Evolutionary conservation across 1,284 basidiomycete species (phyloP).

Genomic region (Serendipita sp.): DNA sequence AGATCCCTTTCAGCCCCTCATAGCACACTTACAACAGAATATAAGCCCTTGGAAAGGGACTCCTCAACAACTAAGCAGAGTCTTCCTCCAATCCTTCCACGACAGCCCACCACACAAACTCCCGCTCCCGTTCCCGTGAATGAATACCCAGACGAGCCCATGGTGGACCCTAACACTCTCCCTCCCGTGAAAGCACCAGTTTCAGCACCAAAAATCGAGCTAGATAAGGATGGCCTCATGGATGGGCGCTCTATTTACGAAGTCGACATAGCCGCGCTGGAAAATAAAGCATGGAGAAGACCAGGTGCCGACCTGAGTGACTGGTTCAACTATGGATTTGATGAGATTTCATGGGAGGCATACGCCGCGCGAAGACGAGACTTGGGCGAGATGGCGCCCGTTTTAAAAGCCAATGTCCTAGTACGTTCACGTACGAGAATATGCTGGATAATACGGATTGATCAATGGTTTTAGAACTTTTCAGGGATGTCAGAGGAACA

Average conservation of each 20-base stretch:
- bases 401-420: constrained; percentile 62
- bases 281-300: constrained; percentile 84
- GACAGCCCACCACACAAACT: constrained; percentile 17
- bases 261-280: constrained; percentile 68
- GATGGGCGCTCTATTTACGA: constrained; percentile 80
- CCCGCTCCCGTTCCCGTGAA: constrained; percentile 15
- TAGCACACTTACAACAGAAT: constrained; percentile 74
- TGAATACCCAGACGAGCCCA: constrained; percentile 23
- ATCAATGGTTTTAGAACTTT: constrained; percentile 41
- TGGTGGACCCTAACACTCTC: constrained; percentile 46
- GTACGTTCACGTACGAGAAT: constrained; percentile 28
- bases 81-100: constrained; percentile 19
- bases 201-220: constrained; percentile 65
- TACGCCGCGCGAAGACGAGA: constrained; percentile 80
- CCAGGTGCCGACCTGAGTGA: constrained; percentile 90
- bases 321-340: constrained; percentile 99
- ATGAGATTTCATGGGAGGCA: constrained; percentile 88
- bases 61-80: constrained; percentile 22
- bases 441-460: background rate
- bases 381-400: constrained; percentile 62
- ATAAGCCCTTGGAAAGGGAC: constrained; percentile 70
- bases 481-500: constrained; percentile 71
- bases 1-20: constrained; percentile 26
- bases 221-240: constrained; percentile 45
- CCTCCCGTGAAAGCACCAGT: constrained; percentile 53